phyloP scores from a whole-genome alignment of 2,329 filamentous ascomycete species.

The Thelonectria olida region DNA sequence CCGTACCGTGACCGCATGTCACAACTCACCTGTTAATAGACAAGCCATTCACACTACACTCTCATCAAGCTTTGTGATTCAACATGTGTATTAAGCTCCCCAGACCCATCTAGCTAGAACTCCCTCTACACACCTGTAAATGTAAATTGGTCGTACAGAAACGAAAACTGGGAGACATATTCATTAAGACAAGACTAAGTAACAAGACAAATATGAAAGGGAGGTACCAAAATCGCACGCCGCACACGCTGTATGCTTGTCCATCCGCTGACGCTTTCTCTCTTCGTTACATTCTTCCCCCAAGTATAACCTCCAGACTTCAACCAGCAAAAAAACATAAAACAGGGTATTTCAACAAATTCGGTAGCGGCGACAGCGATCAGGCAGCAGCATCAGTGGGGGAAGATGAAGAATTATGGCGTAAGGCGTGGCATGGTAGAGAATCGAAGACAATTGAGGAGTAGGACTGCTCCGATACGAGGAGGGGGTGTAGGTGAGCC shows the following conservation, averaged over 20 bases:
- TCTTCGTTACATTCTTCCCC: constrained; percentile 4
- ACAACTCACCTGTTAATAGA: background rate
- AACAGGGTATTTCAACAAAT: constrained; percentile 27
- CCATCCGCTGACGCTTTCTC: constrained; percentile 5
- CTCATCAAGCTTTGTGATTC: background rate
- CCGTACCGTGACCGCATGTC: too few relatives aligned
- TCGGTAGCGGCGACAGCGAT: constrained; percentile 11
- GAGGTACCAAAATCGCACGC: constrained; percentile 9
- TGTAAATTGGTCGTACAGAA: constrained; percentile 21
- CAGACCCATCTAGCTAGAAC: background rate
- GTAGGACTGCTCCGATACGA: constrained; percentile 1
- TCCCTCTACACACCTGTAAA: background rate
- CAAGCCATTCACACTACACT: background rate
- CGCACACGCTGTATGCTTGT: constrained; percentile 11
- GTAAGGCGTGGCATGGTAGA: constrained; percentile 7
- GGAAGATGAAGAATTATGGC: constrained; percentile 12
- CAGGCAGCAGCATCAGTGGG: constrained; percentile 1
- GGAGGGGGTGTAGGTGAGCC: constrained; percentile 1
- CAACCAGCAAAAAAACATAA: constrained; percentile 19
- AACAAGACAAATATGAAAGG: constrained; percentile 12
- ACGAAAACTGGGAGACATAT: constrained; percentile 28
- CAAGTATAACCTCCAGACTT: background rate
- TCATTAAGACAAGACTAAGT: constrained; percentile 34
- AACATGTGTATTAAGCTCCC: background rate
- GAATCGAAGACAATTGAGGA: constrained; percentile 1